Evolutionary conservation across 106 monocot genomes (phyloP).

Genomic region (Dendrobium huoshanense): DNA sequence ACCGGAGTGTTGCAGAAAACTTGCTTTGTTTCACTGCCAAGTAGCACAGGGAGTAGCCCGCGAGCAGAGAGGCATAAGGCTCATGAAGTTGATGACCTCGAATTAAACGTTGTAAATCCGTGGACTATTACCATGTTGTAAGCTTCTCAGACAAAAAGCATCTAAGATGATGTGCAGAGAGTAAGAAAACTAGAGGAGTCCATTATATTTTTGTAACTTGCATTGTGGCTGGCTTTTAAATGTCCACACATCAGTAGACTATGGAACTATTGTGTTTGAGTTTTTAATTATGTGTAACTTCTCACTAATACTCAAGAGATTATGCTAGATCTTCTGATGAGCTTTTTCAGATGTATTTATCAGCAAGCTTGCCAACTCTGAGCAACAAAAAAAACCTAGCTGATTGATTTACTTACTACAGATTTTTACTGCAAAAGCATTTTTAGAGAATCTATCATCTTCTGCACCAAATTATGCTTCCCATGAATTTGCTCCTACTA

Average conservation of each 20-base stretch:
- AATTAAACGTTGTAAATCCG: not conserved
- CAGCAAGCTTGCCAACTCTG: not conserved
- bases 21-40: constrained; percentile 57
- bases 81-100: not conserved
- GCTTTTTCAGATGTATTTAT: not conserved
- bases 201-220: not conserved
- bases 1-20: constrained; percentile 81
- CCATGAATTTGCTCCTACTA: not conserved
- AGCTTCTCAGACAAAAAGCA: not conserved
- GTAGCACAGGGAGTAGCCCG: constrained; percentile 86
- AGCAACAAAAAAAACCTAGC: not conserved
- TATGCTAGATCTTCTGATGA: not conserved
- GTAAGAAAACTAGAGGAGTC: not conserved
- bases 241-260: not conserved
- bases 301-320: not conserved
- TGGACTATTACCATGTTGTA: not conserved
- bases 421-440: not conserved
- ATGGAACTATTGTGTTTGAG: not conserved
- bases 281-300: not conserved
- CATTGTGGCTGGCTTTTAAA: not conserved
- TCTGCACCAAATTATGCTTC: too few relatives aligned
- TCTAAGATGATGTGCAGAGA: not conserved
- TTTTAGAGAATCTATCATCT: not conserved
- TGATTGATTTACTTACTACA: too few relatives aligned
- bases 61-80: constrained; percentile 27